Conservation (phyloP, 2,329 filamentous ascomycete species). For the Aspergillus ustus region DNA sequence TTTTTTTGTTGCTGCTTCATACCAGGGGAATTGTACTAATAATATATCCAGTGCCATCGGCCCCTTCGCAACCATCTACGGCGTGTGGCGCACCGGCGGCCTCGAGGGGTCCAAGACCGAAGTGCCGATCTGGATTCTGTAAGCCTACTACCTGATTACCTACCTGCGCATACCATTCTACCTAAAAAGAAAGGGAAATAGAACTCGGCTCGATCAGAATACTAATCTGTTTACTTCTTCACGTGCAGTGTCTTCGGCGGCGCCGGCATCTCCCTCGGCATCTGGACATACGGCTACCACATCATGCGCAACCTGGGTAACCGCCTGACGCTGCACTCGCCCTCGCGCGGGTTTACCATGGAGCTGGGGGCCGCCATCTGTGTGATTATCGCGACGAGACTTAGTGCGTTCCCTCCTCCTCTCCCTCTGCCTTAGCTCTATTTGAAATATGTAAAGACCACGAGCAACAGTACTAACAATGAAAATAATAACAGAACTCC, state of each 20-base stretch:
- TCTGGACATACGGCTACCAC: constrained; percentile 29
- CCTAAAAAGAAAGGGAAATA: no score
- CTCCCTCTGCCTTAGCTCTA: no score
- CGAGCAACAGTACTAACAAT: no score
- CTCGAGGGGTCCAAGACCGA: constrained; percentile 17
- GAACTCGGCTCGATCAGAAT: no score
- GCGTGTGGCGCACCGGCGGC: constrained; percentile 18
- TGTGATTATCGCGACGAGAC: constrained; percentile 23
- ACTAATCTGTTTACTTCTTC: neutral
- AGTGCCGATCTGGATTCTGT: constrained; percentile 27
- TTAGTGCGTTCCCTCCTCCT: constrained; percentile 15
- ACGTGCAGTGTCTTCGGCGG: constrained; percentile 23
- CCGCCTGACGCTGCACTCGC: constrained; percentile 24
- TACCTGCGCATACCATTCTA: no score
- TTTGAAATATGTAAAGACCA: no score
- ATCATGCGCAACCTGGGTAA: constrained; percentile 28
- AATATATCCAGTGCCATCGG: constrained; percentile 20
- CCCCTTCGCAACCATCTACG: constrained; percentile 26
- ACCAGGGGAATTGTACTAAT: neutral
- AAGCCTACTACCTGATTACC: no score
- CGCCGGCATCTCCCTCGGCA: constrained; percentile 21
- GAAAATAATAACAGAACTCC: constrained; percentile 19
- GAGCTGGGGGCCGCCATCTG: constrained; percentile 25
- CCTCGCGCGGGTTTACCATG: constrained; percentile 27
- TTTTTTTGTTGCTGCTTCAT: no score